Evolutionary conservation across 352 stramenopile species (phyloP).

Genomic region (Globisporangium uncinulatum): DNA sequence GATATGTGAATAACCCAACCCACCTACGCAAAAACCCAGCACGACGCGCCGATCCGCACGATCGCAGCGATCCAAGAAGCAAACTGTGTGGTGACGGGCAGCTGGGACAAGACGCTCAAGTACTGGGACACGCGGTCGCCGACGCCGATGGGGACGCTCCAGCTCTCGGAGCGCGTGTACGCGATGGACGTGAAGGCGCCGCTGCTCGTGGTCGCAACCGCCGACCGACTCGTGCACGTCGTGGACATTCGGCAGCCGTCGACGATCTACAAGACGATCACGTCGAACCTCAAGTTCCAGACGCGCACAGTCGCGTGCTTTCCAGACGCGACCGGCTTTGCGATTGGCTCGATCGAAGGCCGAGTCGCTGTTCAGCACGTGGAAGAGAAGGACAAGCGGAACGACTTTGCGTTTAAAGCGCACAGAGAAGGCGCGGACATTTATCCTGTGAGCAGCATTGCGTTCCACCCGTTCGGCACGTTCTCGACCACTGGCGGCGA

Average conservation of each 20-base stretch:
- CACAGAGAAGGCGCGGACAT: slow-evolving; percentile 86
- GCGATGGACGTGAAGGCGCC: slow-evolving; percentile 92
- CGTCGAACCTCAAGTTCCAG: slow-evolving; percentile 85
- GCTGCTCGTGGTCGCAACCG: slow-evolving; percentile 93
- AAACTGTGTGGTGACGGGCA: slow-evolving; percentile 91
- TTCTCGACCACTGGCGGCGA: slow-evolving; percentile 95
- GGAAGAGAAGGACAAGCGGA: slow-evolving; percentile 74
- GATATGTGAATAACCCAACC: slow-evolving; percentile 1
- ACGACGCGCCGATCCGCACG: slow-evolving; percentile 90
- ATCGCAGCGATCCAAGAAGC: slow-evolving; percentile 80
- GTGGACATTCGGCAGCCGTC: slow-evolving; percentile 83
- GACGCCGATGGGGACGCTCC: slow-evolving; percentile 82
- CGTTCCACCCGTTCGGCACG: slow-evolving; percentile 92
- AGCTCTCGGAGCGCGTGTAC: slow-evolving; percentile 93
- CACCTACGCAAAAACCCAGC: slow-evolving; percentile 35
- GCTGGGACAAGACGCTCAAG: slow-evolving; percentile 94
- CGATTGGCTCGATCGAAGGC: slow-evolving; percentile 89
- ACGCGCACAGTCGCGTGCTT: slow-evolving; percentile 87
- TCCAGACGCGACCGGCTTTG: slow-evolving; percentile 85
- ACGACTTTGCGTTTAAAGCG: slow-evolving; percentile 92
- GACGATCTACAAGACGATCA: slow-evolving; percentile 84
- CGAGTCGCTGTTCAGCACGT: slow-evolving; percentile 89
- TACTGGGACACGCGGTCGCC: slow-evolving; percentile 95
- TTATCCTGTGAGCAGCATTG: slow-evolving; percentile 87
- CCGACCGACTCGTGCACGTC: slow-evolving; percentile 86